Base-by-base conservation (phyloP, 1,284 basidiomycete genomes). In the Bjerkandera adusta region DNA sequence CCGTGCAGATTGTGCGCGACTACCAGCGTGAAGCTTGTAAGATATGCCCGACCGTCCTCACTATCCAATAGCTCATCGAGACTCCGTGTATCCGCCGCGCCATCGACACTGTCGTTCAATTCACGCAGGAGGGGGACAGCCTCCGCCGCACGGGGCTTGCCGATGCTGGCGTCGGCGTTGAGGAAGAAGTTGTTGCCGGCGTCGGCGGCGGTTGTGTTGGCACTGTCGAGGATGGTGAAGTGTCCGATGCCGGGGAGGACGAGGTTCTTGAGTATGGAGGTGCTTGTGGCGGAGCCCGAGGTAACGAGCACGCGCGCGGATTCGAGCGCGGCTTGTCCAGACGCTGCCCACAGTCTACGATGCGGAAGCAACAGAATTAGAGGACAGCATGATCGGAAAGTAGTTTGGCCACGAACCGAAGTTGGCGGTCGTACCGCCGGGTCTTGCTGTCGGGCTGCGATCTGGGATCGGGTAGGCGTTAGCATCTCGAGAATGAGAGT, bases 161-260 rank as follows among this genome's bases (percentile, higher is more conserved):
- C 93, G 44, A 97, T 75, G 55, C 86, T 89, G 20, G 79, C 70
- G 0, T 75, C 73, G 0, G 81, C 83, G 43, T 91, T 81, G 20
- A 99, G 75, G 70, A 99, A 99, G 73, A 98, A 98, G 73, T 98
- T 98, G 72, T 93, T 91, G 0, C 93, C 93, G 0, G 92, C 83
- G 59, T 99, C 95, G 3, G 81, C 74, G 1, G 81, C 73, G 13
- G 86, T 85, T 22, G 64, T 57, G 1, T 69, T 8, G 2, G 33
- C 64, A 36, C 77, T 66, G 56, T 96, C 93, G 47, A 96, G 76
- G 64, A 99, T 78, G 35, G 92, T 92, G 64, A 97, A 96, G 61
- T 88, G 79, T 16, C 94, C 91, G 51, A 97, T 83, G 15, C 96
- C 96, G 3, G 96, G 95, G 8, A 98, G 81, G 25, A 97, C 92